These are phyloP conservation scores for Fusarium falciforme DNA, from an alignment of 2,329 filamentous ascomycete species.

Conservation along the genomic window DNA sequence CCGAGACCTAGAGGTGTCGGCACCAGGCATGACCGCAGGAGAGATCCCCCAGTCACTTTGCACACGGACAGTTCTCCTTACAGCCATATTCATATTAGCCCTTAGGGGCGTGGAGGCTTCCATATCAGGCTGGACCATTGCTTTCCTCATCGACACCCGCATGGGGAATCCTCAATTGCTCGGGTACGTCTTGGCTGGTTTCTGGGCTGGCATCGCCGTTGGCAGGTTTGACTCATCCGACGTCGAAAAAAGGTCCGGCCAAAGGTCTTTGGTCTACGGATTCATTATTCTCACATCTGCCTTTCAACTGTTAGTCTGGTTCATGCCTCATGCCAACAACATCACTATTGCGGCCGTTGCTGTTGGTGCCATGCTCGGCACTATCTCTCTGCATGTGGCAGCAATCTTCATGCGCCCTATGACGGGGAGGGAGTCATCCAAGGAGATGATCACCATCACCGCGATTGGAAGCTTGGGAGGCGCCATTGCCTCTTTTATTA, in stretches of 20 bases:
- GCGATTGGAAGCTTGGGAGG: not conserved
- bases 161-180: not conserved
- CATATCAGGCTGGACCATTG: not conserved
- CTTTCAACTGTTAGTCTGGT: not conserved
- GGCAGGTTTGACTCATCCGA: not conserved
- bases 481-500: not conserved
- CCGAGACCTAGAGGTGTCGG: not conserved
- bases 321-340: not conserved
- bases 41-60: not conserved
- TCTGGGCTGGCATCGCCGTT: not conserved
- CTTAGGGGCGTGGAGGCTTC: not conserved
- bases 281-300: not conserved
- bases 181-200: not conserved
- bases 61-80: not conserved
- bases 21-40: accelerated
- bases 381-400: not conserved
- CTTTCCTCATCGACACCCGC: not conserved
- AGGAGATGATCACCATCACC: not conserved
- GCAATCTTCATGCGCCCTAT: not conserved
- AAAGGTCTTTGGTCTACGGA: not conserved
- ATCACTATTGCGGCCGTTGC: not conserved
- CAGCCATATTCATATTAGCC: not conserved
- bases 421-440: no score
- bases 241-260: not conserved
- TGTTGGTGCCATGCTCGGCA: not conserved